Base-by-base conservation (phyloP, 345 rosid species). In the Aurinia saxatilis region DNA sequence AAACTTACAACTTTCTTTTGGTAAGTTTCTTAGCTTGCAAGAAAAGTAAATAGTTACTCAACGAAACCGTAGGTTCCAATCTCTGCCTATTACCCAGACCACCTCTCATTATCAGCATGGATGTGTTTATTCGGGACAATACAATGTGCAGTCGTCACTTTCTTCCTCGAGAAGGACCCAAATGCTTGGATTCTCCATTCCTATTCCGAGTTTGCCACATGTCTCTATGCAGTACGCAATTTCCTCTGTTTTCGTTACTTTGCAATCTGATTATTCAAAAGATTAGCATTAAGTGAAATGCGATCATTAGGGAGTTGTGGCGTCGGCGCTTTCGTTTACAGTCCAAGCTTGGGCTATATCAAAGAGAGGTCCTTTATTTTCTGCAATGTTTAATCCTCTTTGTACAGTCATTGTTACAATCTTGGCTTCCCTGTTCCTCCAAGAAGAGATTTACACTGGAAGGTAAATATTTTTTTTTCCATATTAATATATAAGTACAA, bases 31-130 rank as follows among this genome's bases (percentile, higher is more conserved):
- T 70, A 65, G 12, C 19, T 31, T 33, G 2, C 29, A 50, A 64
- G 60, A 12, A 63, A 55, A 8, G 57, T 7, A 50, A 50, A 25
- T 16, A 33, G n/a, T n/a, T 54, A n/a, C 13, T 25, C 10, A 38
- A 31, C 17, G 57, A 55, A 56, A 63, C 34, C 47, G 54, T 63
- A 90, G 95, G 92, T 86, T 57, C 85, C 84, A 3, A 62, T 82
- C 57, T 67, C 86, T 30, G 68, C 74, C 21, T 61, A 75, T 64
- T 81, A 77, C 11, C 84, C 88, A 7, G 82, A 87, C 63, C 80
- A 72, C 73, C 59, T 83, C 61, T 79, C 86, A 53, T 46, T 78
- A 37, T 76, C 90, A 25, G 85, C 90, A n/a, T 87, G 95, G 92
- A 78, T 83, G 86, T 84, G 96, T 67, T 72, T 84, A 73, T 41